Conservation (phyloP, 2,329 filamentous ascomycete species). For the Escovopsis weberi region DNA sequence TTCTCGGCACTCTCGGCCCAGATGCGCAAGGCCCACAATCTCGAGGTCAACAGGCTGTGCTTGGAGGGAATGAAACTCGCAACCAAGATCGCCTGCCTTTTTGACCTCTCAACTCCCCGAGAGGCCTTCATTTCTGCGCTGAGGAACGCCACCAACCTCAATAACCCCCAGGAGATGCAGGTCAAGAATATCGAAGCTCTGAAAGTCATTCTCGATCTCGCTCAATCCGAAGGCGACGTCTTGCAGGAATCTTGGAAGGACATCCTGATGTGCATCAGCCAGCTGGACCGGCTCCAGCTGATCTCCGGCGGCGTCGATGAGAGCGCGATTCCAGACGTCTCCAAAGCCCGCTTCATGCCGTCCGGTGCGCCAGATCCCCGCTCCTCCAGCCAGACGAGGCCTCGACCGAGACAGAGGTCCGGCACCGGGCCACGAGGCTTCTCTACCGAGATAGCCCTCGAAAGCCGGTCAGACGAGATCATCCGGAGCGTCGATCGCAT, state of each 20-base stretch:
- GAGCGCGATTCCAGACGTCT: slow-evolving; percentile 80
- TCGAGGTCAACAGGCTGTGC: slow-evolving; percentile 82
- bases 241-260: slow-evolving; percentile 90
- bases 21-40: slow-evolving; percentile 83
- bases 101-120: slow-evolving; percentile 82
- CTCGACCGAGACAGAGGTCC: slow-evolving; percentile 32
- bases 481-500: slow-evolving; percentile 88
- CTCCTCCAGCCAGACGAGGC: slow-evolving; percentile 49
- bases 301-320: slow-evolving; percentile 93
- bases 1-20: slow-evolving; percentile 87
- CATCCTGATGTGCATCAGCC: slow-evolving; percentile 85
- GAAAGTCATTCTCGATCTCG: slow-evolving; percentile 81
- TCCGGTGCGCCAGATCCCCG: slow-evolving; percentile 41
- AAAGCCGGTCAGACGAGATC: slow-evolving; percentile 85
- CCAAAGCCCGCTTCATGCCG: slow-evolving; percentile 60
- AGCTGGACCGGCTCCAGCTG: slow-evolving; percentile 86
- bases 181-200: slow-evolving; percentile 93
- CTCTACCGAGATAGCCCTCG: slow-evolving; percentile 70
- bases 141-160: slow-evolving; percentile 87
- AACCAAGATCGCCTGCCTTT: slow-evolving; percentile 83
- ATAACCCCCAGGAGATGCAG: slow-evolving; percentile 89
- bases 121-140: slow-evolving; percentile 91
- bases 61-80: slow-evolving; percentile 93
- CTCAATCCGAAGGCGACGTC: slow-evolving; percentile 81
- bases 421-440: slow-evolving; percentile 49